Evolutionary conservation across 495 filamentous ascomycete genomes (phyloP).

Genomic region (Lasiosphaeria hispida): DNA sequence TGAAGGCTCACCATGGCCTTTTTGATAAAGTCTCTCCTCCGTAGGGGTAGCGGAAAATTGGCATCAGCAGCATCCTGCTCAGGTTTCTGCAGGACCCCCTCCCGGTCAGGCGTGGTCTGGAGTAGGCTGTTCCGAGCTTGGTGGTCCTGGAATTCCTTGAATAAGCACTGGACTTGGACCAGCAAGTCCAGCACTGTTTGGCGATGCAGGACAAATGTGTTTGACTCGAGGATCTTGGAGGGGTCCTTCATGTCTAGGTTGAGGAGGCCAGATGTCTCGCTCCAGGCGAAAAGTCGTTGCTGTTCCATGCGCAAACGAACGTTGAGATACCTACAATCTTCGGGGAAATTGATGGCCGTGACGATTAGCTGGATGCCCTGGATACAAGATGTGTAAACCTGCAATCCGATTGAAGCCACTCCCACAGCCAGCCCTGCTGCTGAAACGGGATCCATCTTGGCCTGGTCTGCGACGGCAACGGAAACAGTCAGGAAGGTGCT

Average conservation of each 20-base stretch:
- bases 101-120: conserved; percentile 27
- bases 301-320: conserved; percentile 45
- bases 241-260: conserved; percentile 34
- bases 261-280: conserved; percentile 44
- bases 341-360: conserved; percentile 41
- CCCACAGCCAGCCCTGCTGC: conserved; percentile 40
- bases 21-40: conserved; percentile 38
- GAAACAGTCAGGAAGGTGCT: too few relatives aligned
- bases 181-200: conserved; percentile 44
- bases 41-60: conserved; percentile 35
- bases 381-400: conserved; percentile 42
- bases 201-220: conserved; percentile 44
- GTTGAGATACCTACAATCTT: conserved; percentile 44
- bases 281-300: conserved; percentile 47
- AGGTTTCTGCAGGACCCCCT: conserved; percentile 30
- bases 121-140: conserved; percentile 34
- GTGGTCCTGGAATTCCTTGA: conserved; percentile 44
- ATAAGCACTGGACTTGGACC: conserved; percentile 44
- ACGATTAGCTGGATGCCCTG: conserved; percentile 46
- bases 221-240: conserved; percentile 38
- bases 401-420: conserved; percentile 39
- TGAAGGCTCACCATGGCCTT: conserved; percentile 39
- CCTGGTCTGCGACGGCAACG: too few relatives aligned
- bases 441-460: conserved; percentile 41
- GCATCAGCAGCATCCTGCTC: conserved; percentile 38